Conservation (phyloP, 1,284 basidiomycete genomes). For the Apiotrichum veenhuisii region DNA sequence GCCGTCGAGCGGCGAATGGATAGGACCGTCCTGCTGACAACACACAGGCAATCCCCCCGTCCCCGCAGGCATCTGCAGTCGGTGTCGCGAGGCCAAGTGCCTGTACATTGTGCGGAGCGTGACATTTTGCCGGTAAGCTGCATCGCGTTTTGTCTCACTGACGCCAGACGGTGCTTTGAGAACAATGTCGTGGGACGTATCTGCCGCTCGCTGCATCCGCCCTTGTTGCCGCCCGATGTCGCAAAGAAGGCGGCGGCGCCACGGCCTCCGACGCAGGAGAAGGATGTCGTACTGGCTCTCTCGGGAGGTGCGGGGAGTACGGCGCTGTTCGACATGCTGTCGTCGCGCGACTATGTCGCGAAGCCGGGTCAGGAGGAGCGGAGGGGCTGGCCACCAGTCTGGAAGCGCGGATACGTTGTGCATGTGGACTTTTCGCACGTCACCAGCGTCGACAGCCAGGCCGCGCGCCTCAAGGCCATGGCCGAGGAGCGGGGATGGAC, state of each 20-base stretch:
- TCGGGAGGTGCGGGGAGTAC: conserved; percentile 44
- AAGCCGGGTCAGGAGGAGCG: conserved; percentile 29
- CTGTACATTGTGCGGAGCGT: conserved; percentile 36
- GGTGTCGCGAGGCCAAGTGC: conserved; percentile 33
- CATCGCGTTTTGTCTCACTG: background rate
- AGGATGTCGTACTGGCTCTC: conserved; percentile 32
- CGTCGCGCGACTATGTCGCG: conserved; percentile 28
- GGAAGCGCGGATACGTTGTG: conserved; percentile 38
- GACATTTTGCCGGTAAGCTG: conserved; percentile 39
- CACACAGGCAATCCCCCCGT: conserved; percentile 24
- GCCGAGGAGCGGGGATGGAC: conserved; percentile 23
- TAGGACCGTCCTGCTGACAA: background rate
- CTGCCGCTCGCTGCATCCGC: conserved; percentile 28
- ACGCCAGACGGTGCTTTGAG: conserved; percentile 34
- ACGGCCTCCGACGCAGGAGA: conserved; percentile 27
- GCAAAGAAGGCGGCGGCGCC: background rate
- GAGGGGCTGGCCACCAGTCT: conserved; percentile 35
- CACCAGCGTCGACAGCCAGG: conserved; percentile 8
- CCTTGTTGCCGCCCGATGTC: conserved; percentile 18
- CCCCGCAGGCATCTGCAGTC: conserved; percentile 32
- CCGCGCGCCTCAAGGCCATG: conserved; percentile 20
- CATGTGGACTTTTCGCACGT: conserved; percentile 44
- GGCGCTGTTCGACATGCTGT: conserved; percentile 36
- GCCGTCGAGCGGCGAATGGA: background rate
- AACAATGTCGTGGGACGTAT: conserved; percentile 25